Evolutionary conservation across 345 rosid species (phyloP).

Genomic region (Erodium maritimum): DNA sequence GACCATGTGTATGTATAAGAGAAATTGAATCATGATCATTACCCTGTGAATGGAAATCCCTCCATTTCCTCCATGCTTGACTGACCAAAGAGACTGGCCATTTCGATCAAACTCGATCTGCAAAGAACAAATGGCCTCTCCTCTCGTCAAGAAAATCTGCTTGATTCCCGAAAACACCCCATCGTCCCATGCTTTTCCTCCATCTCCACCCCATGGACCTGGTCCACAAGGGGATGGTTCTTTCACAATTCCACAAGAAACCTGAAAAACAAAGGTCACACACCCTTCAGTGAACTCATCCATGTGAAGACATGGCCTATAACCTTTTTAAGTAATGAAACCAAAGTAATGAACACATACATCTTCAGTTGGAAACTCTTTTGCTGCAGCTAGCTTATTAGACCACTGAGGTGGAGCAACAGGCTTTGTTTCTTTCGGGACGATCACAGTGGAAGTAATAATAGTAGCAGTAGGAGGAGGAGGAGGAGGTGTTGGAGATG

Average conservation of each 20-base stretch:
- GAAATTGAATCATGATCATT: neutral
- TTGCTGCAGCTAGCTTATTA: slow-evolving; percentile 54
- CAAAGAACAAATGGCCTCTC: slow-evolving; percentile 54
- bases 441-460: slow-evolving; percentile 30
- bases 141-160: slow-evolving; percentile 58
- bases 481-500: slow-evolving; percentile 25
- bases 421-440: slow-evolving; percentile 14
- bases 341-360: no score
- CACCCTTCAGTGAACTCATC: neutral
- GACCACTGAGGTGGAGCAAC: slow-evolving; percentile 43
- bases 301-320: no score
- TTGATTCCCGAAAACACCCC: slow-evolving; percentile 84
- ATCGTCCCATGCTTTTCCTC: slow-evolving; percentile 83
- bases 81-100: slow-evolving; percentile 89
- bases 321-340: no score
- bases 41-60: slow-evolving; percentile 65
- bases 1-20: no score
- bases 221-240: slow-evolving; percentile 72
- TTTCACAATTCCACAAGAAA: slow-evolving; percentile 49
- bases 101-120: slow-evolving; percentile 86
- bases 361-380: slow-evolving; percentile 46
- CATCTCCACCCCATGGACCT: slow-evolving; percentile 93
- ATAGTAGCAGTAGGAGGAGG: no score
- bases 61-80: slow-evolving; percentile 60
- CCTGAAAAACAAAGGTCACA: slow-evolving; percentile 20